Evolutionary conservation across 176 grass and related monocot genomes (phyloP), one percentile per base, ranked within the genome.

Genomic region (Oryza longistaminata): DNA sequence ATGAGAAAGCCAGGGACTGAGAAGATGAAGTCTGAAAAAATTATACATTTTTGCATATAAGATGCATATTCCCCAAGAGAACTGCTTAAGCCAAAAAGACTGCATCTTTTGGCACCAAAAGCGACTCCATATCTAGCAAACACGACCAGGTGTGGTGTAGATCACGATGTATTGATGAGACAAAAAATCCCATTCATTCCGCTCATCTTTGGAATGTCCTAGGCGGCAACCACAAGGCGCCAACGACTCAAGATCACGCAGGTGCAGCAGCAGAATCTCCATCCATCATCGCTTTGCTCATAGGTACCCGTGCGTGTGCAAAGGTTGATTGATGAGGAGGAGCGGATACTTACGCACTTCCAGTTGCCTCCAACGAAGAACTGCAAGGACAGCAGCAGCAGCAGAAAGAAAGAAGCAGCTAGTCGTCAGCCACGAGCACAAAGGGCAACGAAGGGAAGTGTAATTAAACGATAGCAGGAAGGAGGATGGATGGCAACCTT

Each of bases 351-450:
- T 94, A 99, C 96, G 76, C 93, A 99, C 90, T 99, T 99, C 96
- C 96, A 99, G 86, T 99, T 99, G 74, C 96, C 96, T 67, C 96
- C 96, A 22, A 99, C 93, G 84, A 99, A 99, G 89, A 99, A 99
- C 96, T 99, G 91, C 90, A 82, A 82, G 24, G 43, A 25, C 13
- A 43, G 68, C 4, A 70, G 16, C 53, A 43, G 76, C 4, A 70
- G 16, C 52, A 43, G 76, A 3, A 3, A 70, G 16, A 79, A 33
- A 35, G 5, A 37, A 35, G 34, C 3, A 35, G 27, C 1, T 22
- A 83, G 17, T 21, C 34, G 35, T 37, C 21, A 43, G 55, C 42
- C 29, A 31, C 29, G 45, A 6, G 70, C 67, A 44, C 27, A 13
- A 52, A 72, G 9, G 87, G 2, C 27, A 27, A 13, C 12, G 31